Evolutionary conservation across 192 early-diverging fungal species (phyloP).

Genomic region (Helicostylum pulchrum): DNA sequence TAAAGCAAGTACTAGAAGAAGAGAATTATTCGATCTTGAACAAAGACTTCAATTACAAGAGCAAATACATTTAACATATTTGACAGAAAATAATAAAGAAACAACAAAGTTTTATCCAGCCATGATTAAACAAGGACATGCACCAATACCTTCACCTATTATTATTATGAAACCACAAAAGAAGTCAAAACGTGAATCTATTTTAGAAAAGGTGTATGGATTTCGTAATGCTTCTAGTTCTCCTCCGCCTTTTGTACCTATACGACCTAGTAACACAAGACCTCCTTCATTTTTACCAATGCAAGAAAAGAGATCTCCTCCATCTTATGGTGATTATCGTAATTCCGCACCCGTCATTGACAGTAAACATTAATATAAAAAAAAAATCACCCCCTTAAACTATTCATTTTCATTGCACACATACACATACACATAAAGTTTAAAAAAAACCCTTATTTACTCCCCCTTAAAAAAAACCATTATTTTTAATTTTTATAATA

Average conservation of each 20-base stretch:
- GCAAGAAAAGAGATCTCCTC: conserved; percentile 11
- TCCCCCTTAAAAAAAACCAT: neutral
- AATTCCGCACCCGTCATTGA: neutral
- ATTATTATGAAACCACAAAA: neutral
- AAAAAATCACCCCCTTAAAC: no score
- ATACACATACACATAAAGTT: no score
- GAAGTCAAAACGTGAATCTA: conserved; percentile 4
- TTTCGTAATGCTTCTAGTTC: conserved; percentile 4
- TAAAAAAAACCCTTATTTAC: neutral
- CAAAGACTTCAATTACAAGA: conserved; percentile 7
- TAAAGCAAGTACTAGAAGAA: neutral
- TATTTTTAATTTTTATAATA: neutral
- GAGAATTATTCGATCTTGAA: neutral
- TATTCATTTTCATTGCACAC: no score
- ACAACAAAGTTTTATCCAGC: neutral
- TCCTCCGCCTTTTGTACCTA: neutral
- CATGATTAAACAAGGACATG: conserved; percentile 9
- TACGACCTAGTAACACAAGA: conserved; percentile 8
- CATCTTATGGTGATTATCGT: conserved; percentile 10
- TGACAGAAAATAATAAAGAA: neutral
- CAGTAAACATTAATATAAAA: no score
- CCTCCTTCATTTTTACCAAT: conserved; percentile 15
- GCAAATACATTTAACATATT: neutral
- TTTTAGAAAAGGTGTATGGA: conserved; percentile 11
- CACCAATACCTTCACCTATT: neutral